phyloP scores from a whole-genome alignment of 441 rosid genomes.

The Corymbia citriodora region DNA sequence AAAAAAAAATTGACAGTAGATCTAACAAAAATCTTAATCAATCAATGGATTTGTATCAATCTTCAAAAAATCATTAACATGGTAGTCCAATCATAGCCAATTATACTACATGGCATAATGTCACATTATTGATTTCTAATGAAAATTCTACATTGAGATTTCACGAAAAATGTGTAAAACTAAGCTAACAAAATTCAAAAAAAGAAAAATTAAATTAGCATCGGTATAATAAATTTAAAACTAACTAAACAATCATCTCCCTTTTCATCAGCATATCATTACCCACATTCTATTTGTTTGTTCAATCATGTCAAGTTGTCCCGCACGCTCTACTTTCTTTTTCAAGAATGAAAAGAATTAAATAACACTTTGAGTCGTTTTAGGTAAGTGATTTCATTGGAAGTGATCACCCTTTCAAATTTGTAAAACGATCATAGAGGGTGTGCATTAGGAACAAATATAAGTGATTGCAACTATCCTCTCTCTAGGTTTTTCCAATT shows the following conservation, averaged over 20 bases:
- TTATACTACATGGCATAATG: neutral
- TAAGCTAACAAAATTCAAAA: no score
- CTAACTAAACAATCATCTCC: neutral
- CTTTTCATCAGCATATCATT: neutral
- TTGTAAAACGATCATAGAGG: neutral
- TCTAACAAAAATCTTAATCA: no score
- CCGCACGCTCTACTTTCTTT: neutral
- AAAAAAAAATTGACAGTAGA: no score
- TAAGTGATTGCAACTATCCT: neutral
- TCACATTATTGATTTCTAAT: neutral
- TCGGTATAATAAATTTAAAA: no score
- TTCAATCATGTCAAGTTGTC: neutral
- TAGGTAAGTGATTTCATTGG: neutral
- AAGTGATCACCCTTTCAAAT: neutral
- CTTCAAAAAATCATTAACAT: rapidly evolving
- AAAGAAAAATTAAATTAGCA: neutral
- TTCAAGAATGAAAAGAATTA: neutral
- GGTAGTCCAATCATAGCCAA: rapidly evolving
- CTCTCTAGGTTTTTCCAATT: neutral
- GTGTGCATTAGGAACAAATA: neutral
- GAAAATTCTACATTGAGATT: rapidly evolving
- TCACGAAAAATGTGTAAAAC: no score
- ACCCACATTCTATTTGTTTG: neutral
- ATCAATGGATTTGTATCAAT: no score
- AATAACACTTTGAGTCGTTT: neutral